These are phyloP conservation scores for Pichia sp. DNA, from an alignment of 1,139 yeast genomes.

Conservation along the genomic window DNA sequence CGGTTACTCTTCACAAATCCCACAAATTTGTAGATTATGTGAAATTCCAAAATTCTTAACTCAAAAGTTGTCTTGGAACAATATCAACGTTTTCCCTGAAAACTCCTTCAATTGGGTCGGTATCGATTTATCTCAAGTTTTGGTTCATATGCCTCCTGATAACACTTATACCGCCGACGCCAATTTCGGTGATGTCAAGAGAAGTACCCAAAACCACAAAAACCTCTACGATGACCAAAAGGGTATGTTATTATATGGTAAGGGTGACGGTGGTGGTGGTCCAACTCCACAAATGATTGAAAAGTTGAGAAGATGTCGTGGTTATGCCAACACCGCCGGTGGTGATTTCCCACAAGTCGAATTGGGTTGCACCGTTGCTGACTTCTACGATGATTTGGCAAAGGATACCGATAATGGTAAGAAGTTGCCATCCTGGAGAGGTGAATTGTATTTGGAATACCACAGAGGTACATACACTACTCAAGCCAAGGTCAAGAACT, in stretches of 20 bases:
- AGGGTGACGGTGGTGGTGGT: constrained; percentile 99
- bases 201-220: constrained; percentile 80
- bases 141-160: constrained; percentile 98
- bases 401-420: constrained; percentile 62
- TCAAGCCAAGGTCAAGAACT: constrained; percentile 81
- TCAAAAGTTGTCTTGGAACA: constrained; percentile 95
- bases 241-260: constrained; percentile 81
- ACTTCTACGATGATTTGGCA: constrained; percentile 70
- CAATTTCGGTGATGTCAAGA: constrained; percentile 84
- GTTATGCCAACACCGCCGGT: constrained; percentile 80
- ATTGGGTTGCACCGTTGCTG: constrained; percentile 73
- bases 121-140: constrained; percentile 86
- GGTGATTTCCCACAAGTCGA: constrained; percentile 75
- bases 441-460: constrained; percentile 91
- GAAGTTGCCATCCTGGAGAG: constrained; percentile 81
- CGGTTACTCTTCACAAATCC: constrained; percentile 94
- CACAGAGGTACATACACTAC: constrained; percentile 97
- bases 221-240: constrained; percentile 77
- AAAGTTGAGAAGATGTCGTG: constrained; percentile 87
- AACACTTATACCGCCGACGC: constrained; percentile 94
- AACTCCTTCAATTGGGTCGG: constrained; percentile 95
- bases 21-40: constrained; percentile 84
- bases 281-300: constrained; percentile 94
- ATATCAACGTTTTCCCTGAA: constrained; percentile 85
- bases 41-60: constrained; percentile 86